phyloP scores from a whole-genome alignment of 495 filamentous ascomycete species.

The Echria macrotheca region DNA sequence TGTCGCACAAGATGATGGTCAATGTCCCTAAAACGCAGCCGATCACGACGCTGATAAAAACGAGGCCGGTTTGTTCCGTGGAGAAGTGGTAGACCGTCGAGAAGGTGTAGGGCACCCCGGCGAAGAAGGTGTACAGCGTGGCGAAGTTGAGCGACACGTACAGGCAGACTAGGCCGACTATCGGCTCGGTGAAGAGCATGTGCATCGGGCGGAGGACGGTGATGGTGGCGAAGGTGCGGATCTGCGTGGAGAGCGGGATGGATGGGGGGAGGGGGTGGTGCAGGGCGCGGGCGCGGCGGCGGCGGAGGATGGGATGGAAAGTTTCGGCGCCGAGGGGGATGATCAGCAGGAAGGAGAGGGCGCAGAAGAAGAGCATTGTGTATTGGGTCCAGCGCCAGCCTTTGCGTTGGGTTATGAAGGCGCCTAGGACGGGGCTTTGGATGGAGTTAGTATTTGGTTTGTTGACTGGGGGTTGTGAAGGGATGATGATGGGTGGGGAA shows the following conservation, averaged over 20 bases:
- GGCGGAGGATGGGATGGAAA: slow-evolving; percentile 57
- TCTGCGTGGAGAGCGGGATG: slow-evolving; percentile 24
- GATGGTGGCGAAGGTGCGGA: slow-evolving; percentile 49
- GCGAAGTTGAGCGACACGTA: slow-evolving; percentile 61
- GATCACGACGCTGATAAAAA: slow-evolving; percentile 53
- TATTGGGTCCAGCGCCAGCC: slow-evolving; percentile 58
- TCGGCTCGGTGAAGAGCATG: slow-evolving; percentile 63
- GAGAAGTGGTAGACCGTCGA: slow-evolving; percentile 44
- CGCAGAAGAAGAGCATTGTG: slow-evolving; percentile 32
- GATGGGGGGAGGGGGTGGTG: slow-evolving; percentile 33
- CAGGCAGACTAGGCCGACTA: slow-evolving; percentile 55
- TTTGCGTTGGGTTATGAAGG: slow-evolving; percentile 53
- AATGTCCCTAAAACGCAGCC: slow-evolving; percentile 49
- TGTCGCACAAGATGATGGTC: slow-evolving; percentile 43
- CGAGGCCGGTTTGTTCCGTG: slow-evolving; percentile 47
- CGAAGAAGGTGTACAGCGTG: slow-evolving; percentile 62
- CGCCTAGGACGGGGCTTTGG: slow-evolving; percentile 56
- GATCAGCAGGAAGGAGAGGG: slow-evolving; percentile 43
- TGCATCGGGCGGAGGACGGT: slow-evolving; percentile 54
- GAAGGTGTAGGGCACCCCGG: slow-evolving; percentile 55
- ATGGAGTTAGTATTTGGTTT: too few relatives aligned
- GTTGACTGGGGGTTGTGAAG: too few relatives aligned
- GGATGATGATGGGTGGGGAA: not conserved
- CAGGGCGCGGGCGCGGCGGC: slow-evolving; percentile 41
- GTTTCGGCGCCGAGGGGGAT: slow-evolving; percentile 50